phyloP scores from a whole-genome alignment of 2,329 filamentous ascomycete species.

The Aulographum hederae region DNA sequence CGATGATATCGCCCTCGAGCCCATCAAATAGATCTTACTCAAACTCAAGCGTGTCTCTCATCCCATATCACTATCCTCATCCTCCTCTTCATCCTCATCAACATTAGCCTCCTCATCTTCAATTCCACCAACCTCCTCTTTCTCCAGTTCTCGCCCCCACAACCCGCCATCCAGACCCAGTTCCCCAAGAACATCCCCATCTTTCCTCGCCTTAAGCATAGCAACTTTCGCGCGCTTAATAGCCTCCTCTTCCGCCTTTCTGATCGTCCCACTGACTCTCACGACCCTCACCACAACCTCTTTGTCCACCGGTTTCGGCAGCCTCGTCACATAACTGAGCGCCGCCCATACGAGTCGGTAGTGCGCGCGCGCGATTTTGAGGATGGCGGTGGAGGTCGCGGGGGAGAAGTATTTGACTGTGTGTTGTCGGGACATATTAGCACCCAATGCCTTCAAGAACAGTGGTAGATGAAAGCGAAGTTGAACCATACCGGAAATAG shows the following conservation, averaged over 20 bases:
- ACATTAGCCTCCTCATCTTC: no score
- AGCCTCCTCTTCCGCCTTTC: slow-evolving; percentile 78
- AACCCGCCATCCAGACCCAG: background rate
- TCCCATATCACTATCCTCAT: no score
- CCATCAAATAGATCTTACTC: no score
- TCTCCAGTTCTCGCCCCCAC: no score
- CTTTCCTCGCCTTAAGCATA: slow-evolving; percentile 46
- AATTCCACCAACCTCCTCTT: no score
- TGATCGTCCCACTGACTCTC: slow-evolving; percentile 80
- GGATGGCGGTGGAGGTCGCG: slow-evolving; percentile 86
- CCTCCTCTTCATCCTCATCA: no score
- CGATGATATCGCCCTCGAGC: no score
- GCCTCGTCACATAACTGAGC: slow-evolving; percentile 56
- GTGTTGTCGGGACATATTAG: background rate
- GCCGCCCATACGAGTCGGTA: slow-evolving; percentile 84
- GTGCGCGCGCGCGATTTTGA: slow-evolving; percentile 64
- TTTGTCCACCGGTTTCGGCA: slow-evolving; percentile 41
- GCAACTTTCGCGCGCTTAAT: slow-evolving; percentile 58
- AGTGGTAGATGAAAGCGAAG: background rate
- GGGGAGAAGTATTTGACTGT: slow-evolving; percentile 81
- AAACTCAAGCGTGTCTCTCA: no score
- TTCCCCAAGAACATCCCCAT: slow-evolving; percentile 13
- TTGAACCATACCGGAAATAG: background rate
- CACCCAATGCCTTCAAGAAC: background rate
- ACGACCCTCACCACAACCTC: slow-evolving; percentile 71